A percentile compares a stretch with the other conserved stretches of the same genome.
Conservation (phyloP, 1,139 yeast species). For the Taiozyma onychis region DNA sequence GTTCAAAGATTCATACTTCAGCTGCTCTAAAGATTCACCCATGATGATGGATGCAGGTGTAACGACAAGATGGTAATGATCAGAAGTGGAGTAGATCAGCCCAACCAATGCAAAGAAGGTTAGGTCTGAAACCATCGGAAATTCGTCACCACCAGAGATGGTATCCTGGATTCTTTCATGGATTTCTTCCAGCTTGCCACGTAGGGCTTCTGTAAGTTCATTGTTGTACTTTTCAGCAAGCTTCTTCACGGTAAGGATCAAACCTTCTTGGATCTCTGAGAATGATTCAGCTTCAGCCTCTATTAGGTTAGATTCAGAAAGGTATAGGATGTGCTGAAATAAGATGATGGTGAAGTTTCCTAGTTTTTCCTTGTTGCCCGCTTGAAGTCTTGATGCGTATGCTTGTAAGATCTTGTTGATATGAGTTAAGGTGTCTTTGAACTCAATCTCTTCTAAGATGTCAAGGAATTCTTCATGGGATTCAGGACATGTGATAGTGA, state of each 20-base stretch:
- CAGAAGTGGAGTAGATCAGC: constrained; percentile 83
- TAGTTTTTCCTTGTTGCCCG: constrained; percentile 76
- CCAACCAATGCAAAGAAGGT: constrained; percentile 70
- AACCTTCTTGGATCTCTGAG: constrained; percentile 34
- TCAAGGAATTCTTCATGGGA: constrained; percentile 45
- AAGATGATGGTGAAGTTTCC: constrained; percentile 60
- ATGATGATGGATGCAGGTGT: constrained; percentile 77
- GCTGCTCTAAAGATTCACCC: constrained; percentile 60
- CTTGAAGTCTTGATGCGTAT: constrained; percentile 73
- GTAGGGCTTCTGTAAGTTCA: constrained; percentile 50
- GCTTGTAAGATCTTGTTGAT: constrained; percentile 51
- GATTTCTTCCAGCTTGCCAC: constrained; percentile 41
- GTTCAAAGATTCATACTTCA: constrained; percentile 32
- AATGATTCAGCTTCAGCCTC: constrained; percentile 27
- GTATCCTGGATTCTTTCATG: constrained; percentile 40
- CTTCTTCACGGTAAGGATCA: constrained; percentile 47
- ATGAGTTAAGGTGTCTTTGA: constrained; percentile 40
- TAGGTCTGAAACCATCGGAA: constrained; percentile 48
- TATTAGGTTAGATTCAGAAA: constrained; percentile 34
- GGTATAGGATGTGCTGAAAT: constrained; percentile 53
- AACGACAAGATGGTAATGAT: constrained; percentile 86
- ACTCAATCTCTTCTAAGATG: constrained; percentile 33
- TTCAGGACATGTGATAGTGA: constrained; percentile 46
- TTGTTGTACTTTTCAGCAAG: constrained; percentile 65
- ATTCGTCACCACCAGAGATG: constrained; percentile 16